Evolutionary conservation across 345 rosid species (phyloP), one percentile per base, ranked within the genome.

Genomic region (Dimocarpus longan): DNA sequence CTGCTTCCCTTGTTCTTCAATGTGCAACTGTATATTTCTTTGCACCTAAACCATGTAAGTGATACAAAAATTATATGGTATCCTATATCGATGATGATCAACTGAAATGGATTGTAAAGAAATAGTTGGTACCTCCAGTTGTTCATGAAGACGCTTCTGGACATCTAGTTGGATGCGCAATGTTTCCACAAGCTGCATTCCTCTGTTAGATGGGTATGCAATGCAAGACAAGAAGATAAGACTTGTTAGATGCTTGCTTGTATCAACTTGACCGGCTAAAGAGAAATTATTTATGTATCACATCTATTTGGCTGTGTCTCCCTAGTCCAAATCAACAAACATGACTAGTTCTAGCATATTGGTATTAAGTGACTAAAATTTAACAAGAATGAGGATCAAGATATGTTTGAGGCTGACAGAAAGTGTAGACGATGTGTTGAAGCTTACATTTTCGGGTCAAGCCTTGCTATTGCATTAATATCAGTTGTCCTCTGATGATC

Each of bases 1-100:
- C 46, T 59, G 79, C 81, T 66, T 82, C 39, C 87, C 82, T 71
- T 78, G 87, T 68, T 82, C 87, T 79, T 84, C 86, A 44, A 82
- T 86, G 60, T 48, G 76, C 44, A 66, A 69, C 76, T 78, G 83
- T 21, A 82, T 70, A 78, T 79, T 50, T 76, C 73, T 82, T 63
- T 86, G 84, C 32, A 86, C 72, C 84, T 86, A 77, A 73, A 21
- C 62, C 39, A 39, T 16, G 6, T 0, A 13, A 32, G 37, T 13
- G 13, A 28, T 7, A 16, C 22, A 56, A 10, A 66, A 15, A 48
- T 26, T 4, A 65, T 5, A 24, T 24, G 19, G 13, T 26, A 65
- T 28, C 16, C 8, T 28, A 65, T 28, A 12, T 32, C 0, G 19
- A 65, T 65, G 3, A 65, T 65, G 68, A 24, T 13, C 7, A 65